Percentiles rank a stretch among this genome's conserved stretches.
Evolutionary conservation across 2,329 filamentous ascomycete species (phyloP).

Genomic region (Sporothrix sp.): DNA sequence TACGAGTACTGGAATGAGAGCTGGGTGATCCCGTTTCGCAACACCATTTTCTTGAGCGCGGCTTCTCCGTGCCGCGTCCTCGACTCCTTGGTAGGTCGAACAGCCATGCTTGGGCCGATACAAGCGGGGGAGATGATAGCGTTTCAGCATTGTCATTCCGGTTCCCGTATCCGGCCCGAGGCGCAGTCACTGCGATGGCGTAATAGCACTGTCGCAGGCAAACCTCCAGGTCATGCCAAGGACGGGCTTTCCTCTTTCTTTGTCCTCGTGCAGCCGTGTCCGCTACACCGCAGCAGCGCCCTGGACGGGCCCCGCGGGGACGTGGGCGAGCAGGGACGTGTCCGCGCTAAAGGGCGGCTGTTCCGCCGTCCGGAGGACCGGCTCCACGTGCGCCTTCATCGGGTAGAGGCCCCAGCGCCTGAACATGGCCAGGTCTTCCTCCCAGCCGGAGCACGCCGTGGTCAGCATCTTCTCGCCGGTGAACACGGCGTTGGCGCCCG

Average conservation of each 20-base stretch:
- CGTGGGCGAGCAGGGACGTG: neutral
- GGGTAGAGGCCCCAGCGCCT: slow-evolving; percentile 70
- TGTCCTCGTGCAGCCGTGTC: neutral
- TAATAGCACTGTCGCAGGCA: slow-evolving; percentile 13
- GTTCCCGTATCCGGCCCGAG: slow-evolving; percentile 6
- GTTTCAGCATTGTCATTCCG: slow-evolving; percentile 11
- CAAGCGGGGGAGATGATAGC: slow-evolving; percentile 8
- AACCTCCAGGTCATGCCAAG: slow-evolving; percentile 1
- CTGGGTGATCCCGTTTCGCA: neutral
- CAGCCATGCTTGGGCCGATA: slow-evolving; percentile 3
- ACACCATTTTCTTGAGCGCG: neutral
- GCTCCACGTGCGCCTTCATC: slow-evolving; percentile 44
- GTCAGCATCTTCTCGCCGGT: slow-evolving; percentile 91
- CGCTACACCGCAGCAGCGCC: neutral
- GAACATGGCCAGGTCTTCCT: slow-evolving; percentile 79
- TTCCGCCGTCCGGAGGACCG: neutral
- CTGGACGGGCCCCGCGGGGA: neutral
- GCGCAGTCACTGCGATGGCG: slow-evolving; percentile 11
- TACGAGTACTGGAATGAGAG: neutral
- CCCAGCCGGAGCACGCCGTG: slow-evolving; percentile 84
- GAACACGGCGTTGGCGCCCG: slow-evolving; percentile 88
- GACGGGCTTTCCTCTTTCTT: slow-evolving; percentile 5
- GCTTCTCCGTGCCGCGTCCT: slow-evolving; percentile 1
- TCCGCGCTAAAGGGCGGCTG: neutral
- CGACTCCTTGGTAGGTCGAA: slow-evolving; percentile 1